Base-by-base conservation (phyloP, 768 basidiomycete species). In the button mushroom (Agaricus bisporus) region DNA sequence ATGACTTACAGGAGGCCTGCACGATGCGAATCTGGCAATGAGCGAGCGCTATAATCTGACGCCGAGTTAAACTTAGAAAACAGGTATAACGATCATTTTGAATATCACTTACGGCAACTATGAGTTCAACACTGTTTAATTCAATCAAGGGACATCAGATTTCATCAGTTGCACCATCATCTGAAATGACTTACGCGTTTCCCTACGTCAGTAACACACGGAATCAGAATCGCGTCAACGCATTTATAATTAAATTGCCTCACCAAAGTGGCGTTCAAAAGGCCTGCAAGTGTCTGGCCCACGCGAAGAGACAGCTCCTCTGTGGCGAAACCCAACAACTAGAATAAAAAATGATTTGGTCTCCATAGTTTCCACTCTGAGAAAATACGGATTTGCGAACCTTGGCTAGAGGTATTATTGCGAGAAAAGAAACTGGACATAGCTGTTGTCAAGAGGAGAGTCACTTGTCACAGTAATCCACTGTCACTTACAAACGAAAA, bases 401-500 rank as follows among this genome's bases (percentile, higher is more conserved):
- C 70, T 91, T 89, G 38, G 91, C 91, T 5, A 93, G 74, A 5
- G 91, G 91, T 56, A 94, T 79, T 54, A 94, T 94, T 8, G 91
- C 82, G 41, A 90, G 68, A 64, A 93, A 91, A 1, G 83, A 81
- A 62, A 86, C 86, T 89, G 48, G 22, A 38, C 28, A 28, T 49
- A 36, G 20, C 39, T 9, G 49, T 28, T 20, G 55, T 7, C 25
- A 39, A 28, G 8, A 25, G 56, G 12, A 45, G 35, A 8, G 14
- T 43, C 41, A 54, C 14, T 14, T 48, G 39, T 36, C 37, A 49
- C 37, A 42, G 47, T 44, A 22, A 18, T 29, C 41, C 46, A 32
- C 18, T 39, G 12, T 18, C 4, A 74, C 88, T 61, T 61, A 90
- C 90, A 85, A 56, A 90, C 73, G 55, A 91, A 91, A 56, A 89